Evolutionary conservation across 371 early-diverging fungal genomes (phyloP).

Genomic region (Batrachochytrium dendrobatidis): DNA sequence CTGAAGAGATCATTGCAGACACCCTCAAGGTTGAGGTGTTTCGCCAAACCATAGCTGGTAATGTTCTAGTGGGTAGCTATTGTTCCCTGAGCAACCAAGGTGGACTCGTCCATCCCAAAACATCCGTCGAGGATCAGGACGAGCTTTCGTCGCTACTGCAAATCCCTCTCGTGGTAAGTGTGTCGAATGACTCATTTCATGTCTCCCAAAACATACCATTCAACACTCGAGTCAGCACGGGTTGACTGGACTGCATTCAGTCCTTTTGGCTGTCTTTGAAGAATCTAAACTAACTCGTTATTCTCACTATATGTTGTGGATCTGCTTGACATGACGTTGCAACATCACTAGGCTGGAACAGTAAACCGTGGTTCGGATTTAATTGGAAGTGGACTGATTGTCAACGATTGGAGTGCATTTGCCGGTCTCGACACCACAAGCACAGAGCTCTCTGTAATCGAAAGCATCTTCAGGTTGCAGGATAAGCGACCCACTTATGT

Average conservation of each 20-base stretch:
- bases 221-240: no score
- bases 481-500: conserved; percentile 84
- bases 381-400: conserved; percentile 97
- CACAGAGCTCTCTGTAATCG: conserved; percentile 98
- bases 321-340: neutral
- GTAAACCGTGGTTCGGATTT: conserved; percentile 98
- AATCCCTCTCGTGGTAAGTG: conserved; percentile 83
- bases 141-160: conserved; percentile 97
- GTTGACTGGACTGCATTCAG: no score
- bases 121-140: conserved; percentile 94
- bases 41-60: conserved; percentile 96
- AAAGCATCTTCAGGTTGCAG: conserved; percentile 96
- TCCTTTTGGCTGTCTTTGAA: neutral
- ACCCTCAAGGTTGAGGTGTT: conserved; percentile 98
- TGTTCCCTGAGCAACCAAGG: conserved; percentile 98
- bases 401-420: conserved; percentile 99
- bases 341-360: conserved; percentile 82
- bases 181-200: no score
- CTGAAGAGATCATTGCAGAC: conserved; percentile 98
- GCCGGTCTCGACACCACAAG: conserved; percentile 96
- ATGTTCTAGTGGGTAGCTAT: conserved; percentile 98
- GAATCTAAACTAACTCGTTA: neutral
- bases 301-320: no score
- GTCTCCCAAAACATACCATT: no score
- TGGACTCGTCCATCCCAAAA: conserved; percentile 96